These are phyloP conservation scores for Ajuga chamaepitys DNA, from an alignment of 257 asterid species.

Conservation along the genomic window DNA sequence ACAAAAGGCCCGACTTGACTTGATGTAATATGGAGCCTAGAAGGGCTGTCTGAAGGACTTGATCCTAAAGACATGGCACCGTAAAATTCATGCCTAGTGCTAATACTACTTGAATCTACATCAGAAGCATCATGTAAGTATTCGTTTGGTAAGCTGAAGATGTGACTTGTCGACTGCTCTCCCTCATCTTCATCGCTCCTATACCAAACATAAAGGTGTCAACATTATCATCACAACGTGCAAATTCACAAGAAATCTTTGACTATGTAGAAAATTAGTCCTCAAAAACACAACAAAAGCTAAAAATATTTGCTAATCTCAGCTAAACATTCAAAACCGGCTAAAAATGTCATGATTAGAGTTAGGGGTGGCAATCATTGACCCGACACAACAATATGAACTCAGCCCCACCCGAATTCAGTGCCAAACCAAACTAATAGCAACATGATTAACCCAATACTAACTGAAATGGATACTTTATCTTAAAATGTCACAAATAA, in stretches of 20 bases:
- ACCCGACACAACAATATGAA: too few relatives aligned
- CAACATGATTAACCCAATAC: too few relatives aligned
- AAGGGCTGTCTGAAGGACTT: slow-evolving; percentile 81
- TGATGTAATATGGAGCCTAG: slow-evolving; percentile 52
- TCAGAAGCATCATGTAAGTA: slow-evolving; percentile 60
- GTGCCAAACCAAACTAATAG: too few relatives aligned
- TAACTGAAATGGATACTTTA: too few relatives aligned
- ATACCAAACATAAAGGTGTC: slow-evolving; percentile 1
- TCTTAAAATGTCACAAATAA: too few relatives aligned
- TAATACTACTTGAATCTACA: slow-evolving; percentile 71
- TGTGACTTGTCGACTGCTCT: slow-evolving; percentile 49
- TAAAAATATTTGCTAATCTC: not conserved
- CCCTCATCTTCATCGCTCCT: slow-evolving; percentile 87
- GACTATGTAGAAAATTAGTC: not conserved
- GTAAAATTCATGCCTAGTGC: slow-evolving; percentile 59
- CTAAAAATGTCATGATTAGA: not conserved
- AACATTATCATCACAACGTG: not conserved
- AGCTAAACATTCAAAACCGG: not conserved
- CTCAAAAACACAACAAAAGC: not conserved
- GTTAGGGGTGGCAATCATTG: too few relatives aligned
- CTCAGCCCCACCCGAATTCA: too few relatives aligned
- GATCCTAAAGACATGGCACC: slow-evolving; percentile 61
- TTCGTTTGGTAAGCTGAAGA: slow-evolving; percentile 47
- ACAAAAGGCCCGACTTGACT: slow-evolving; percentile 47
- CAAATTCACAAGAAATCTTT: not conserved